Evolutionary conservation across 106 monocot genomes (phyloP).

Genomic region (Alisma plantagoaquatica): DNA sequence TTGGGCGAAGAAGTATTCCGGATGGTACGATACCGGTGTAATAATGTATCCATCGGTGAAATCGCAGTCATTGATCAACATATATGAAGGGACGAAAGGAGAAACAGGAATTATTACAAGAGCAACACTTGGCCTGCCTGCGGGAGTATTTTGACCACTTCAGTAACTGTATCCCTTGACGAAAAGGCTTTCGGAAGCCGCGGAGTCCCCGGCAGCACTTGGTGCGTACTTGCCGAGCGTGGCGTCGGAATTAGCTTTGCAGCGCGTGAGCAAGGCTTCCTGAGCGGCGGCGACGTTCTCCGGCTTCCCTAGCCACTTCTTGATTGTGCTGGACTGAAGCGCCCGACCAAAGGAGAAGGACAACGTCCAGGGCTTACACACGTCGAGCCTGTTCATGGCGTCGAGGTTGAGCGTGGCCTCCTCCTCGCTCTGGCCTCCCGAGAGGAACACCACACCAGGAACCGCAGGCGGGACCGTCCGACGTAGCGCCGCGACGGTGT

Average conservation of each 20-base stretch:
- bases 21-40: too few relatives aligned
- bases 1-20: too few relatives aligned
- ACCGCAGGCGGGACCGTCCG: slow-evolving; percentile 38
- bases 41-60: too few relatives aligned
- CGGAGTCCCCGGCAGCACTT: background rate
- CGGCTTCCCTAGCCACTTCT: slow-evolving; percentile 38
- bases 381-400: slow-evolving; percentile 22
- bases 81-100: too few relatives aligned
- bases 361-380: slow-evolving; percentile 31
- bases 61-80: too few relatives aligned
- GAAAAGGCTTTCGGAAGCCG: background rate
- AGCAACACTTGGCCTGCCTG: too few relatives aligned
- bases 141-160: too few relatives aligned
- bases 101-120: too few relatives aligned
- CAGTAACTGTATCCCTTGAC: slow-evolving; percentile 1
- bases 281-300: slow-evolving; percentile 35
- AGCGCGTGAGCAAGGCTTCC: slow-evolving; percentile 21
- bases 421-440: slow-evolving; percentile 57
- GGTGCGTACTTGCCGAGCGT: slow-evolving; percentile 37
- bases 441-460: slow-evolving; percentile 46
- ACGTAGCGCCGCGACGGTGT: slow-evolving; percentile 34
- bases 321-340: slow-evolving; percentile 43
- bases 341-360: slow-evolving; percentile 52
- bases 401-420: slow-evolving; percentile 39
- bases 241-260: slow-evolving; percentile 43